Evolutionary conservation across 2,329 filamentous ascomycete species (phyloP).

Genomic region (Nemania sp.): DNA sequence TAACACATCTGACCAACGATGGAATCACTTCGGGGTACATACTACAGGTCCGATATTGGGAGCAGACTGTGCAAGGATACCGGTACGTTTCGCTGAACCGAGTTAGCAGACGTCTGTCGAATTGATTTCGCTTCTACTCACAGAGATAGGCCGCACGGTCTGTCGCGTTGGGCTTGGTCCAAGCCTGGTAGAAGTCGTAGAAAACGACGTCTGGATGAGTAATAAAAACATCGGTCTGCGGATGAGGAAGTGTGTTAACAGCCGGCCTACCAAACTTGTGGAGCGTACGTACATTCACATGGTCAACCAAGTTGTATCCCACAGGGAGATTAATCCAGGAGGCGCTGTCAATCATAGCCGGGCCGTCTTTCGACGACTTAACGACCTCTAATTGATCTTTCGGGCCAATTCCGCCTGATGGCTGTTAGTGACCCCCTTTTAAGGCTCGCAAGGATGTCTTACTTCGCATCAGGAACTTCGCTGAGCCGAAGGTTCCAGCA

Average conservation of each 20-base stretch:
- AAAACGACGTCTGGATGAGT: conserved; percentile 54
- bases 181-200: conserved; percentile 71
- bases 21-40: conserved; percentile 13
- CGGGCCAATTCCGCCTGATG: conserved; percentile 64
- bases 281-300: conserved; percentile 47
- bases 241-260: conserved; percentile 21
- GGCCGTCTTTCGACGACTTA: conserved; percentile 53
- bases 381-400: conserved; percentile 61
- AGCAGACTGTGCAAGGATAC: conserved; percentile 66
- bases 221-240: conserved; percentile 51
- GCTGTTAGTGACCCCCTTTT: conserved; percentile 13
- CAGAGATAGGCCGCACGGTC: conserved; percentile 53
- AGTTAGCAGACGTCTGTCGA: conserved; percentile 14
- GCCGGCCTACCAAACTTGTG: not conserved
- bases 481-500: conserved; percentile 69
- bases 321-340: conserved; percentile 64
- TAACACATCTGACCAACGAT: conserved; percentile 1
- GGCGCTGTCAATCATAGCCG: conserved; percentile 54
- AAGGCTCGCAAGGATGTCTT: conserved; percentile 15
- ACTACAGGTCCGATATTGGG: conserved; percentile 66
- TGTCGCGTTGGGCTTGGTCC: conserved; percentile 49
- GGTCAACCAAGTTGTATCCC: conserved; percentile 63
- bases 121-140: conserved; percentile 32
- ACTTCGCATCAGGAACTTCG: conserved; percentile 70
- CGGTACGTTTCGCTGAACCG: conserved; percentile 43